phyloP scores from a whole-genome alignment of 371 early-diverging fungal genomes.

The Mortierella sp. region DNA sequence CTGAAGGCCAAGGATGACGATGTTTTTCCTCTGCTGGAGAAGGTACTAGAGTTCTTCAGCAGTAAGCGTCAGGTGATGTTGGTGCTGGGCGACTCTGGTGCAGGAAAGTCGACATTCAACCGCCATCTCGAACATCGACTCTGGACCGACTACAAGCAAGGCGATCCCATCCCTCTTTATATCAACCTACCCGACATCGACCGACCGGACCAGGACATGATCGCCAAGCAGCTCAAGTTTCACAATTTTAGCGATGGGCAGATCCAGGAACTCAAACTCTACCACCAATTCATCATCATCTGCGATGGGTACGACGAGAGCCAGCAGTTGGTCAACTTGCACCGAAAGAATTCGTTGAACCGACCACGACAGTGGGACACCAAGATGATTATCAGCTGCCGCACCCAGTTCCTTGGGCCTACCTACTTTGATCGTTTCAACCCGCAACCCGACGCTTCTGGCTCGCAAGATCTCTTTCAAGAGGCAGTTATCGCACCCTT shows the following conservation, averaged over 20 bases:
- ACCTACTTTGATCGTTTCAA: not conserved
- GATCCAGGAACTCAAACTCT: slow-evolving; percentile 5
- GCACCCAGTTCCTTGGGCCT: not conserved
- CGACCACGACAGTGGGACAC: not conserved
- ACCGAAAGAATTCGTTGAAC: not conserved
- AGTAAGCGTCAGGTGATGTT: slow-evolving; percentile 14
- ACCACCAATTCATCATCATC: slow-evolving; percentile 5
- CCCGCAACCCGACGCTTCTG: not conserved
- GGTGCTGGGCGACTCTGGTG: slow-evolving; percentile 21
- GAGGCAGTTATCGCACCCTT: slow-evolving; percentile 12
- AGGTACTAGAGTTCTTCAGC: not conserved
- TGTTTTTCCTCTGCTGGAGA: slow-evolving; percentile 5
- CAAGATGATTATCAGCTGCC: too few relatives aligned
- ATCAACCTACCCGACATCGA: slow-evolving; percentile 12
- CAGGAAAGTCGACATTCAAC: slow-evolving; percentile 25
- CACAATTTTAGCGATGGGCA: not conserved
- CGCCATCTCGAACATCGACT: not conserved
- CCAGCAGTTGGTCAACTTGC: not conserved
- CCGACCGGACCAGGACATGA: slow-evolving; percentile 4
- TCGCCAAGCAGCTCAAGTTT: slow-evolving; percentile 12
- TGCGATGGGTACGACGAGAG: slow-evolving; percentile 24
- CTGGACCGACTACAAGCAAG: slow-evolving; percentile 10
- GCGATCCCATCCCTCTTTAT: not conserved
- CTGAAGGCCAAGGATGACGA: slow-evolving; percentile 2
- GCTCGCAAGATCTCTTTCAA: not conserved